Conservation (phyloP, 1,284 basidiomycete species). For the Gymnopus androsaceus region DNA sequence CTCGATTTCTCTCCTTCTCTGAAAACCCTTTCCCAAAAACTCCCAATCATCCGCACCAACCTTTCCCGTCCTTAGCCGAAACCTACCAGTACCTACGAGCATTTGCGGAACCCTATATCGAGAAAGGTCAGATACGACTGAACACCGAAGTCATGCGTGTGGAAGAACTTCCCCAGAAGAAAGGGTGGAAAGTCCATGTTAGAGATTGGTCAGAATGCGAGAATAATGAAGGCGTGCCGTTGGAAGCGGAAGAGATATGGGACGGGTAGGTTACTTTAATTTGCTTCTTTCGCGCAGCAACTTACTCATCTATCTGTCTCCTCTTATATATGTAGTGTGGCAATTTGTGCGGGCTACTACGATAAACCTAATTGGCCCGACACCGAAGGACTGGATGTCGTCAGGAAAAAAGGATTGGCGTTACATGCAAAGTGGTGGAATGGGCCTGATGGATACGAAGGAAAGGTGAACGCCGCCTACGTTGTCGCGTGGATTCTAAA, state of each 20-base stretch:
- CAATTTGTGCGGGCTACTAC: conserved; percentile 46
- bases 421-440: conserved; percentile 37
- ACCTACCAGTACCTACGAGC: conserved; percentile 41
- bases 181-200: conserved; percentile 42
- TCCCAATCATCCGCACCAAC: conserved; percentile 33
- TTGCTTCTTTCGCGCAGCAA: too few species aligned
- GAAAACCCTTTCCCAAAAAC: conserved; percentile 35
- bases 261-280: too few species aligned
- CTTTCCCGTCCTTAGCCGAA: conserved; percentile 45
- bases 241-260: conserved; percentile 38
- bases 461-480: conserved; percentile 34
- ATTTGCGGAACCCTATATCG: conserved; percentile 38
- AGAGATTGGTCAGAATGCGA: conserved; percentile 35
- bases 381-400: conserved; percentile 36
- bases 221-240: conserved; percentile 22
- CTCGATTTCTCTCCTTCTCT: conserved; percentile 47
- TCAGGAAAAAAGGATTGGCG: conserved; percentile 35
- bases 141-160: conserved; percentile 40
- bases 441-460: conserved; percentile 38
- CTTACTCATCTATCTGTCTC: too few species aligned
- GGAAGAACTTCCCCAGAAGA: conserved; percentile 32
- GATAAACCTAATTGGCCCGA: conserved; percentile 45
- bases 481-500: neutral
- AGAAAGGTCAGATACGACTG: conserved; percentile 36
- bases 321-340: too few species aligned